Evolutionary conservation across 2,329 filamentous ascomycete species (phyloP).

Genomic region (Dactylellina drechsleri): DNA sequence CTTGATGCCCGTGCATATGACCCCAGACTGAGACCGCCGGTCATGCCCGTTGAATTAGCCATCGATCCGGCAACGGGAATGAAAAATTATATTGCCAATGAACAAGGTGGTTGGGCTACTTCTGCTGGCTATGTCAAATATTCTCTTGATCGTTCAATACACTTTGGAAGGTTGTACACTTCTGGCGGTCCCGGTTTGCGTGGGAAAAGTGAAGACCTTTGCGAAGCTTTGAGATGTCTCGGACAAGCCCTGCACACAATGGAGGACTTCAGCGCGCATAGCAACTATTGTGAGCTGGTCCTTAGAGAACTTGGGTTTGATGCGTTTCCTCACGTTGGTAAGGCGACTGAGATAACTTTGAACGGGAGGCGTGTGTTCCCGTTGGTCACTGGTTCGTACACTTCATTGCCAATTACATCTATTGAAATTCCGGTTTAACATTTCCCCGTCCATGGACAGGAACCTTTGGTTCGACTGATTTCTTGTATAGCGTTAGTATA

Average conservation of each 20-base stretch:
- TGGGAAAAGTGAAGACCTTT: constrained; percentile 78
- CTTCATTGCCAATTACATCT: background rate
- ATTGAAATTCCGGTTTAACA: background rate
- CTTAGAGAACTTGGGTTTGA: constrained; percentile 76
- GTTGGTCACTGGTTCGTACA: constrained; percentile 71
- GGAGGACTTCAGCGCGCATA: constrained; percentile 83
- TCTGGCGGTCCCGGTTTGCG: constrained; percentile 69
- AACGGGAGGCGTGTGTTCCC: constrained; percentile 75
- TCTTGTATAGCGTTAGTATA: constrained; percentile 74
- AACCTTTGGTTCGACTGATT: constrained; percentile 82
- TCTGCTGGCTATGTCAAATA: constrained; percentile 84
- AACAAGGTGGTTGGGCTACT: constrained; percentile 85
- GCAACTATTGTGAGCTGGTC: constrained; percentile 82
- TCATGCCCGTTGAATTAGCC: constrained; percentile 76
- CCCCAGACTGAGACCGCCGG: constrained; percentile 79
- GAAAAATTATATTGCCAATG: constrained; percentile 99
- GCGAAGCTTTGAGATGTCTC: constrained; percentile 79
- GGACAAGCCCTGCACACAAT: constrained; percentile 81
- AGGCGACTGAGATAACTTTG: constrained; percentile 72
- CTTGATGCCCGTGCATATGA: constrained; percentile 85
- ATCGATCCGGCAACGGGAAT: constrained; percentile 84
- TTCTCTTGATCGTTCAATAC: constrained; percentile 77
- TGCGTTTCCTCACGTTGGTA: constrained; percentile 80
- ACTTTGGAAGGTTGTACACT: constrained; percentile 80
- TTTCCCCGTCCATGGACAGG: constrained; percentile 64